Evolutionary conservation across 768 basidiomycete species (phyloP).

Genomic region (Rhizopogon vulgaris): DNA sequence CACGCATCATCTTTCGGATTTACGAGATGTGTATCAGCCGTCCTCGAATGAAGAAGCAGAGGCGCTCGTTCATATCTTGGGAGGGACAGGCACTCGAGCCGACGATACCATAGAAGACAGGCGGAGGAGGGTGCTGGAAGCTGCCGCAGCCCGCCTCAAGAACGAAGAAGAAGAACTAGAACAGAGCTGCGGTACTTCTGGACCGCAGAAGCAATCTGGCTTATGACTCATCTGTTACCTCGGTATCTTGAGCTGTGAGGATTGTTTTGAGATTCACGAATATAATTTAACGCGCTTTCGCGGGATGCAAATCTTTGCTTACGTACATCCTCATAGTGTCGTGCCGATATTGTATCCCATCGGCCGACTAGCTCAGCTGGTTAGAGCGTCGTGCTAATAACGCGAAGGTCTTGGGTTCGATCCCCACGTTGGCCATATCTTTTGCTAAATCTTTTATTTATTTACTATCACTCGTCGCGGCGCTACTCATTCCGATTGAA

Average conservation of each 20-base stretch:
- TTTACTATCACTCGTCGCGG: too few species aligned
- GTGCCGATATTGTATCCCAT: too few species aligned
- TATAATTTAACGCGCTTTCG: too few species aligned
- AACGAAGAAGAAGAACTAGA: slow-evolving; percentile 70
- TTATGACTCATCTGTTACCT: background rate
- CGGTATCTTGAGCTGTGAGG: background rate
- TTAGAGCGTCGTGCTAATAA: slow-evolving; percentile 86
- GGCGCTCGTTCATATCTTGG: slow-evolving; percentile 47
- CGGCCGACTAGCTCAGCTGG: slow-evolving; percentile 90
- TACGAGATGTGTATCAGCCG: slow-evolving; percentile 41
- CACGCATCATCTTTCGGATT: slow-evolving; percentile 43
- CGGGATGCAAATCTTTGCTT: too few species aligned
- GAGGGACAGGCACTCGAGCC: slow-evolving; percentile 30
- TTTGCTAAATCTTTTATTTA: background rate
- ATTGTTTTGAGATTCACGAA: too few species aligned
- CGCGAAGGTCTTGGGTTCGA: slow-evolving; percentile 70
- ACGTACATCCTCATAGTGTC: too few species aligned
- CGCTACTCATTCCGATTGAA: too few species aligned
- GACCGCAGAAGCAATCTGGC: background rate
- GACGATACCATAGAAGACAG: slow-evolving; percentile 53
- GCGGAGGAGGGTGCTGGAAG: slow-evolving; percentile 48
- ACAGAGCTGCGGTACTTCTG: slow-evolving; percentile 57
- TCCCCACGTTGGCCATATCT: slow-evolving; percentile 54
- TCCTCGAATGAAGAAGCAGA: slow-evolving; percentile 53
- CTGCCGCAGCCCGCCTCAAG: slow-evolving; percentile 53